A percentile compares a stretch with the other conserved stretches of the same genome.
Evolutionary conservation across 2,329 filamentous ascomycete species (phyloP).

Genomic region (Colletotrichum australisinense): DNA sequence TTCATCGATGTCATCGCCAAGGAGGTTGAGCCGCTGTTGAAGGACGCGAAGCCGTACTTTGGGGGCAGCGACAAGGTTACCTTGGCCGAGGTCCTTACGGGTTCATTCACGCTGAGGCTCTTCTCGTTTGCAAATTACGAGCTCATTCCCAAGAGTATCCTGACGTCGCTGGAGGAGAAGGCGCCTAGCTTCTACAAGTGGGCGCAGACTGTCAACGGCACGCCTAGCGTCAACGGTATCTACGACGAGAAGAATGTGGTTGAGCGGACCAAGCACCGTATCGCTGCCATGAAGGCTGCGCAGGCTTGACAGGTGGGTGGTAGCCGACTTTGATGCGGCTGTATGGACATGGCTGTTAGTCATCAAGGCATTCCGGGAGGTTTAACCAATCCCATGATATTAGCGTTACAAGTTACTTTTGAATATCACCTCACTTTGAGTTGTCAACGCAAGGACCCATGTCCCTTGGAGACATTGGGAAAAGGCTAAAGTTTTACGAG

Average conservation of each 20-base stretch:
- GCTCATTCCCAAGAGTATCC: constrained; percentile 62
- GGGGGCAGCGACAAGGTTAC: constrained; percentile 74
- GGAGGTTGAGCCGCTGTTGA: constrained; percentile 79
- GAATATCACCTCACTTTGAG: not conserved
- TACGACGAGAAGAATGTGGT: constrained; percentile 65
- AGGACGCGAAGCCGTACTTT: constrained; percentile 69
- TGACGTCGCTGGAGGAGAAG: constrained; percentile 58
- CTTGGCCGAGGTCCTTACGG: constrained; percentile 76
- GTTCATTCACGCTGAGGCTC: constrained; percentile 74
- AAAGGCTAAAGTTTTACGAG: not conserved
- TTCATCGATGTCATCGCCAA: constrained; percentile 69
- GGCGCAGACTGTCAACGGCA: constrained; percentile 68
- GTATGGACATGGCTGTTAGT: not conserved
- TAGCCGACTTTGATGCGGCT: not conserved
- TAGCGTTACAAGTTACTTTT: not conserved
- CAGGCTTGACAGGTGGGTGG: not conserved
- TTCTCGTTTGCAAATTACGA: constrained; percentile 64
- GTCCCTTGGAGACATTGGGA: not conserved
- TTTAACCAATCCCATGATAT: not conserved
- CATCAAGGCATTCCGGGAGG: not conserved
- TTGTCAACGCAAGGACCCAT: not conserved
- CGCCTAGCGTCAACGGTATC: constrained; percentile 75
- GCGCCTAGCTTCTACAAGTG: constrained; percentile 78
- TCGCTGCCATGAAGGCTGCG: constrained; percentile 36
- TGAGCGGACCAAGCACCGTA: constrained; percentile 53